phyloP scores from a whole-genome alignment of 805 yeast species.

The Alloascoidea hylecoeti region DNA sequence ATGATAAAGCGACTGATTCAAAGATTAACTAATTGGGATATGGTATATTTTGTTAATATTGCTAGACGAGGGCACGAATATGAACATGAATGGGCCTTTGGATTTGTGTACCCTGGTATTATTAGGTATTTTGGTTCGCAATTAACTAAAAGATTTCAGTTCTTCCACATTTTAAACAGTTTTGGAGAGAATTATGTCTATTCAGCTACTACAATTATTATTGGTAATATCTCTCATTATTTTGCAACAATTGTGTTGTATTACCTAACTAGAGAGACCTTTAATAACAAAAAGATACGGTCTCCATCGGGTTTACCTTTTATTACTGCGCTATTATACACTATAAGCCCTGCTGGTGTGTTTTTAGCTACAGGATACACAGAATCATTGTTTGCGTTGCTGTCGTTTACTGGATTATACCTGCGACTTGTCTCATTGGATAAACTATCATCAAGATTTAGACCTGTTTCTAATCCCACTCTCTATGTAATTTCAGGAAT shows the following conservation, averaged over 20 bases:
- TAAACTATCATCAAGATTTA: neutral
- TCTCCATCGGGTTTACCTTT: constrained; percentile 12
- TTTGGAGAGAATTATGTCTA: constrained; percentile 20
- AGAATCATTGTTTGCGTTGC: constrained; percentile 55
- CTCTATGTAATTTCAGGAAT: constrained; percentile 34
- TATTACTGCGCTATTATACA: constrained; percentile 28
- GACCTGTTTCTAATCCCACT: constrained; percentile 4
- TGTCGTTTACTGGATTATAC: constrained; percentile 41
- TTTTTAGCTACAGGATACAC: constrained; percentile 65
- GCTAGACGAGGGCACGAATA: constrained; percentile 36
- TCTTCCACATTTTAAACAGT: constrained; percentile 5
- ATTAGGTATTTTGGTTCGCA: constrained; percentile 13
- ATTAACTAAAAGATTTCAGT: constrained; percentile 2
- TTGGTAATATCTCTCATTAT: constrained; percentile 41
- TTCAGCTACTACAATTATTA: constrained; percentile 29
- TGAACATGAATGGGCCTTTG: constrained; percentile 88
- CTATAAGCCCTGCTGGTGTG: constrained; percentile 69
- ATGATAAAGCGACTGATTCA: constrained; percentile 8
- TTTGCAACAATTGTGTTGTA: constrained; percentile 33
- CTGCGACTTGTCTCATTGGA: constrained; percentile 20
- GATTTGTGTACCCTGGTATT: constrained; percentile 60
- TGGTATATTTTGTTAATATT: constrained; percentile 56
- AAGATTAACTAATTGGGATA: constrained; percentile 66
- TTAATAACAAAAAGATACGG: constrained; percentile 9
- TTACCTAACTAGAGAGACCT: constrained; percentile 23